These are phyloP conservation scores for Boletellus dicymbophilus DNA, from an alignment of 1,284 basidiomycete species.

Conservation along the genomic window DNA sequence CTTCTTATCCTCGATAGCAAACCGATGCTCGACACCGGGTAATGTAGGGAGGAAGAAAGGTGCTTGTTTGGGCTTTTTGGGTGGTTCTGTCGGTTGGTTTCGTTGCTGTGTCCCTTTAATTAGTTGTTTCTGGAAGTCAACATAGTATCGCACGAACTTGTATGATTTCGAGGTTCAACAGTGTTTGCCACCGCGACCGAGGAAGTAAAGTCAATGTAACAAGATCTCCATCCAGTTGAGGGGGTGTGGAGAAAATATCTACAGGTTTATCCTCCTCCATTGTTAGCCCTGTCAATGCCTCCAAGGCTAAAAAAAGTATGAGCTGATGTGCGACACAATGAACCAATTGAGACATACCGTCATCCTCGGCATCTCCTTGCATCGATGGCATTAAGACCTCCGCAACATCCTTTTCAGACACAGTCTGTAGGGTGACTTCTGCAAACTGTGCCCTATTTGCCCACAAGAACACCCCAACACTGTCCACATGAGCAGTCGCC, in stretches of 20 bases:
- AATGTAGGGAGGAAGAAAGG: conserved; percentile 97
- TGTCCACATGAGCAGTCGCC: conserved; percentile 94
- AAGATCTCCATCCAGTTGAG: conserved; percentile 82
- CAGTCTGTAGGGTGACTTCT: conserved; percentile 80
- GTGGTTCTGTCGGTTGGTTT: conserved; percentile 95
- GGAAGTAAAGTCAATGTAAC: conserved; percentile 93
- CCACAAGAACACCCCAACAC: conserved; percentile 94
- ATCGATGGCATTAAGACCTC: conserved; percentile 81
- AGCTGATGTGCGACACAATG: conserved; percentile 4
- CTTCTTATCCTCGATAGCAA: conserved; percentile 57
- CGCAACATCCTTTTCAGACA: conserved; percentile 74
- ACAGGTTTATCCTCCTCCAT: conserved; percentile 62
- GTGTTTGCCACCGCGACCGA: conserved; percentile 92
- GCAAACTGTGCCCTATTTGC: conserved; percentile 95
- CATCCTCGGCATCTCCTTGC: conserved; percentile 80
- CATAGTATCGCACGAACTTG: conserved; percentile 52
- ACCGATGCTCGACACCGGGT: conserved; percentile 80
- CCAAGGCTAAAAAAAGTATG: conserved; percentile 49
- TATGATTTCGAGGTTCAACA: conserved; percentile 95
- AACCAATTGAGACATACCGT: conserved; percentile 43
- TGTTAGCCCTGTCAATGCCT: conserved; percentile 59
- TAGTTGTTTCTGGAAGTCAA: neutral
- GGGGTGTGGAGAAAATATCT: conserved; percentile 82
- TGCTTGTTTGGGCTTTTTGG: conserved; percentile 92
- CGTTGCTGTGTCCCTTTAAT: conserved; percentile 61